phyloP scores from a whole-genome alignment of 495 filamentous ascomycete genomes.

The Trichodelitschia bisporula region DNA sequence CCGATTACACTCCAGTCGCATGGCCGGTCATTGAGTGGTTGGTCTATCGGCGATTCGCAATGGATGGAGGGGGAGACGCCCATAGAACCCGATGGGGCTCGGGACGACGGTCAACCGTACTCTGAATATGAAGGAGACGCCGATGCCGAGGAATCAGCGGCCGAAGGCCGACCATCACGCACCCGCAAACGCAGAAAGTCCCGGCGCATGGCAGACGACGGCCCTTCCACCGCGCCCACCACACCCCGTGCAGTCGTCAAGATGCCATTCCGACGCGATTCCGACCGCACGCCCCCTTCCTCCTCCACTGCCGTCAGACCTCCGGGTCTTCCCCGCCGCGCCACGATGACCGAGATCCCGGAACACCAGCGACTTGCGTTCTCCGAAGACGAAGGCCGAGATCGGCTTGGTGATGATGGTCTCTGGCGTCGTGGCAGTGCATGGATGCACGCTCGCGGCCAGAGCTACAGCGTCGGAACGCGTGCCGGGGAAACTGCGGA shows the following conservation, averaged over 20 bases:
- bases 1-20: constrained; percentile 13
- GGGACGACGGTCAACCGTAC: constrained; percentile 7
- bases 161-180: constrained; percentile 8
- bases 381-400: constrained; percentile 76
- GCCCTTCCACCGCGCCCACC: constrained; percentile 31
- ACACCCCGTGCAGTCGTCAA: constrained; percentile 24
- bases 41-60: constrained; percentile 9
- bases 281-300: constrained; percentile 6
- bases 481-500: constrained; percentile 13
- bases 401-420: constrained; percentile 34
- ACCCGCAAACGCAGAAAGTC: constrained; percentile 12
- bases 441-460: constrained; percentile 27
- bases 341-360: constrained; percentile 40
- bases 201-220: constrained; percentile 10
- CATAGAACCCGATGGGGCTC: constrained; percentile 1
- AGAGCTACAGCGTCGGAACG: constrained; percentile 24
- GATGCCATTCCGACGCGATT: constrained; percentile 7
- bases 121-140: constrained; percentile 15
- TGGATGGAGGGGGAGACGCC: constrained; percentile 8
- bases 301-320: constrained; percentile 14
- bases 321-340: constrained; percentile 33
- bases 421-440: constrained; percentile 30
- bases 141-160: constrained; percentile 18
- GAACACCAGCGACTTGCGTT: constrained; percentile 43
- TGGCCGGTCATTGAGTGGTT: constrained; percentile 12